Percentiles rank a stretch among this genome's conserved stretches.
Conservation (phyloP, 164 flowering plant genomes). For the Sextonia rubra region DNA sequence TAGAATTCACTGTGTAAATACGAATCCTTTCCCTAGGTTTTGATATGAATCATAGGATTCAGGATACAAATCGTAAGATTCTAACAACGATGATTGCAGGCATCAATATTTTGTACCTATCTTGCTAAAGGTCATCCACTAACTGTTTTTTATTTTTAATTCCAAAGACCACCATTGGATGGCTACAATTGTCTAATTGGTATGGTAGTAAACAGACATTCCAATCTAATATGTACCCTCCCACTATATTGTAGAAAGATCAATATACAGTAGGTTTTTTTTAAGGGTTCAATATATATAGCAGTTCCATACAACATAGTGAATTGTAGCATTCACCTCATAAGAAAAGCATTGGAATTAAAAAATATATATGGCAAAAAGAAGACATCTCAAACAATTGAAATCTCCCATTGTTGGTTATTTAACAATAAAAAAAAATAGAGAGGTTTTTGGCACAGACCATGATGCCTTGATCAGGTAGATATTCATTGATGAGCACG, state of each 20-base stretch:
- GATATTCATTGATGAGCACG: slow-evolving; percentile 94
- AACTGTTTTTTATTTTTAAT: no score
- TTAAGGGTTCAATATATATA: no score
- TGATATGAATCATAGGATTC: no score
- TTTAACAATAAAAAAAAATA: background rate
- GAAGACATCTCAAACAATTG: background rate
- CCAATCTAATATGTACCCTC: background rate
- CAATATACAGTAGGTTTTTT: no score
- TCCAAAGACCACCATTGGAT: background rate
- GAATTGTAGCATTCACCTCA: background rate
- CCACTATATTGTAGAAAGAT: background rate
- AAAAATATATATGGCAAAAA: background rate
- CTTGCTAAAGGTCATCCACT: background rate
- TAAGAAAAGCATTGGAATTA: background rate
- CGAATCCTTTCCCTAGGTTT: no score
- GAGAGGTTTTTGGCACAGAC: slow-evolving; percentile 29
- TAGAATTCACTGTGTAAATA: no score
- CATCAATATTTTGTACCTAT: background rate
- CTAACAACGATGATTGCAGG: background rate
- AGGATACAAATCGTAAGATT: no score
- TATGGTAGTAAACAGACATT: background rate
- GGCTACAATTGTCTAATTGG: background rate
- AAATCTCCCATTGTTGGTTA: background rate
- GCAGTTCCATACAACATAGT: no score
- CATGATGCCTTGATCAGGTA: slow-evolving; percentile 93